phyloP scores from a whole-genome alignment of 2,329 filamentous ascomycete genomes.

The Fusarium odoratissimum region DNA sequence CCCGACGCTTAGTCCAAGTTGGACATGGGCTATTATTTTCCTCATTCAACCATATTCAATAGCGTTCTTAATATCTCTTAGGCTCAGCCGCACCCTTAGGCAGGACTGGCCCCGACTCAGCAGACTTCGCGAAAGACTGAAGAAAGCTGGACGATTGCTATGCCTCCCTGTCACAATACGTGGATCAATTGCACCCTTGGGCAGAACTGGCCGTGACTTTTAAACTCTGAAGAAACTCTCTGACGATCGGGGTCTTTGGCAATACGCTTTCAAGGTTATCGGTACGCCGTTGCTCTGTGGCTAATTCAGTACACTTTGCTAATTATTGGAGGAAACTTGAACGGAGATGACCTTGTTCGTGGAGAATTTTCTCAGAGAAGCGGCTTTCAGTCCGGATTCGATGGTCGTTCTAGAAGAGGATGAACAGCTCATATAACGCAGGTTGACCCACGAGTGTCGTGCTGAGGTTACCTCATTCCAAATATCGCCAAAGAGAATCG shows the following conservation, averaged over 20 bases:
- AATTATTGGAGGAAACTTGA: not conserved
- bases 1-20: not conserved
- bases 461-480: no score
- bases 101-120: not conserved
- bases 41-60: not conserved
- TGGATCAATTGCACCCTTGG: not conserved
- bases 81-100: not conserved
- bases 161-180: not conserved
- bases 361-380: not conserved
- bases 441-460: fast-evolving
- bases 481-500: not conserved
- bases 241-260: not conserved
- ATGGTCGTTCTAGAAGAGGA: not conserved
- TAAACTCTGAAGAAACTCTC: no score
- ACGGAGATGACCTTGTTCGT: not conserved
- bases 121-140: not conserved
- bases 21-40: not conserved
- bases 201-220: not conserved
- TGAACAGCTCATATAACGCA: not conserved
- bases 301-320: not conserved
- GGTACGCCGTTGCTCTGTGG: not conserved
- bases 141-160: not conserved
- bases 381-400: not conserved
- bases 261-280: not conserved
- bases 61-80: no score